Base-by-base conservation (phyloP, 768 basidiomycete species). In the Podaxis sp. region DNA sequence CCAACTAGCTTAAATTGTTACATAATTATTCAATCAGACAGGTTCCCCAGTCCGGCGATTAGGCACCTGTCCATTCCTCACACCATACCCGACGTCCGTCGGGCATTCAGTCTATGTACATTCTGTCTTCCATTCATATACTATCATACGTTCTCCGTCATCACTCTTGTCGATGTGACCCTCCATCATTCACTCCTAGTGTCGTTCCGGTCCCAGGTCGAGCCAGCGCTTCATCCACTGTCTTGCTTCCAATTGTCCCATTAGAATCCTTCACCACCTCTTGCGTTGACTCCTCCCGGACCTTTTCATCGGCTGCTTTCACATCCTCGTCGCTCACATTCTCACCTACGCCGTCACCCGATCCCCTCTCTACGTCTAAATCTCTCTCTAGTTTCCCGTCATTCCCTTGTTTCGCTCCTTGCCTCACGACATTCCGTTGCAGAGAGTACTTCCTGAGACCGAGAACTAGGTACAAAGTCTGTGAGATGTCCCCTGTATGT, bases 361-460 rank as follows among this genome's bases (percentile, higher is more conserved):
- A 40, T 46, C 50, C 57, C 46, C 68, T 64, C 62, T 67, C 53
- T 65, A 68, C 55, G 66, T 71, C 64, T 66, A 65, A 17, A 66
- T 63, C n/a, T 66, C 64, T 57, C 48, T 63, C 50, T 40, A 63
- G 20, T 17, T 58, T 57, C 46, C 59, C 62, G 52, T 64, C 56
- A 49, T 62, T 52, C 44, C 53, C 65, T 60, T 66, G 76, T n/a
- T 68, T 64, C 20, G 75, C 80, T 5, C 66, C 75, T 7, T 74
- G 75, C 24, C 72, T 77, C 17, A 85, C 77, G 30, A 81, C 73
- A 44, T 75, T 78, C 2, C 88, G 81, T 52, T 83, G 73, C 24
- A 91, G 74, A 33, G 86, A 80, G 72, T 91, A 91, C 28, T 78
- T 77, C 55, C 85, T 79, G 26, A 91, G 61, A 66, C 87, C 82